Conservation (phyloP, 2,329 filamentous ascomycete genomes). For the Aspergillus brasiliensis region DNA sequence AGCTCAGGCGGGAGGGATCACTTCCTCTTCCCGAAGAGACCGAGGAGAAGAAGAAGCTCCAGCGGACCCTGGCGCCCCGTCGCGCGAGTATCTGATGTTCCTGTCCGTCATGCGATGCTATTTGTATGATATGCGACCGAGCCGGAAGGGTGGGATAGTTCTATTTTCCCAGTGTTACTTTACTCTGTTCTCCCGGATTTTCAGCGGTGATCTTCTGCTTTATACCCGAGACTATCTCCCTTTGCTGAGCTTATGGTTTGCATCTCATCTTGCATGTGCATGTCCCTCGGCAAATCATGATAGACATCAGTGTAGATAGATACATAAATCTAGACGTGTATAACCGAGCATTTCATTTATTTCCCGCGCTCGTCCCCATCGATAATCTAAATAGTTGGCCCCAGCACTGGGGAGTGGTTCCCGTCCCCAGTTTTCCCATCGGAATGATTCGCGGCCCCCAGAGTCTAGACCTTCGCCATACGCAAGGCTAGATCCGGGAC, state of each 20-base stretch:
- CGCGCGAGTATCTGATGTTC: constrained; percentile 66
- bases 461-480: not conserved
- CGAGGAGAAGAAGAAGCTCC: constrained; percentile 73
- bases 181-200: not conserved
- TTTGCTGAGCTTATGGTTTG: too few relatives aligned
- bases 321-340: not conserved
- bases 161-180: not conserved
- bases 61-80: constrained; percentile 77
- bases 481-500: not conserved
- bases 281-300: not conserved
- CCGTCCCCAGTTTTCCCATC: not conserved
- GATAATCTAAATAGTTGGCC: too few relatives aligned
- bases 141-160: not conserved
- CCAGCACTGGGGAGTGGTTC: too few relatives aligned
- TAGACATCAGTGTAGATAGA: not conserved
- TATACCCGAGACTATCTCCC: not conserved
- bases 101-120: not conserved
- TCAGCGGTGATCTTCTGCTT: not conserved
- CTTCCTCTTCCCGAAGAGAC: constrained; percentile 71
- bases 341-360: too few relatives aligned
- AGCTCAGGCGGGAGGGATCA: constrained; percentile 75
- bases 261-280: not conserved
- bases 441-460: not conserved
- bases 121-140: not conserved
- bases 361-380: too few relatives aligned